These are phyloP conservation scores for Barbatosphaeria neglecta DNA, from an alignment of 495 filamentous ascomycete genomes.

Conservation along the genomic window DNA sequence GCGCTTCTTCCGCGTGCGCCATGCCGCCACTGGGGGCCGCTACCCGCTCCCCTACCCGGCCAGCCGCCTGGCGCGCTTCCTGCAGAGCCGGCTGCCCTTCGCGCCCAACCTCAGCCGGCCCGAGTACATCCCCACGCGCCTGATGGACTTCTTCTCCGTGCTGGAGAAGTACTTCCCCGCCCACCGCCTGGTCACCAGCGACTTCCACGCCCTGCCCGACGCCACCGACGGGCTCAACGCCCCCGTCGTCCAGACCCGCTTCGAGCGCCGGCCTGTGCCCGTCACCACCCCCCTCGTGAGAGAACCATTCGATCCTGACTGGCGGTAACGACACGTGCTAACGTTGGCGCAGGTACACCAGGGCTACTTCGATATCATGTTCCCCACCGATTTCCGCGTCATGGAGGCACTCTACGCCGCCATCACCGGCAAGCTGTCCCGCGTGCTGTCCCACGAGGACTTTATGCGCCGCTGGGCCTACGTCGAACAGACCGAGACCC, in stretches of 20 bases:
- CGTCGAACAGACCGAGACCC: conserved; percentile 77
- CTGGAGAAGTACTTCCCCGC: conserved; percentile 75
- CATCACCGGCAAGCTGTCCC: conserved; percentile 79
- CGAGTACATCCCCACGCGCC: conserved; percentile 85
- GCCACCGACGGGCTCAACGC: conserved; percentile 73
- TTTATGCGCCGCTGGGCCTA: conserved; percentile 84
- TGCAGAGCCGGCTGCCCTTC: conserved; percentile 54
- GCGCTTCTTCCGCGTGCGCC: conserved; percentile 69
- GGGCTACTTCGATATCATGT: conserved; percentile 97
- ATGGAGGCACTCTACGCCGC: conserved; percentile 84
- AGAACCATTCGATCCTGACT: conserved; percentile 3
- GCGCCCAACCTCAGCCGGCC: conserved; percentile 61
- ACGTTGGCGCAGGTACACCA: conserved; percentile 62
- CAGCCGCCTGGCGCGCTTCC: conserved; percentile 40
- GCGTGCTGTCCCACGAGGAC: conserved; percentile 76
- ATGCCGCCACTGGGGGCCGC: conserved; percentile 39
- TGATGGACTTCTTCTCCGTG: conserved; percentile 95
- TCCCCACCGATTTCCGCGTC: conserved; percentile 86
- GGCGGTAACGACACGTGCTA: neutral
- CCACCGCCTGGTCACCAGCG: conserved; percentile 77
- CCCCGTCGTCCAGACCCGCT: conserved; percentile 92
- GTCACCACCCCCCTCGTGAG: conserved; percentile 84
- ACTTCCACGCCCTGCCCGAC: conserved; percentile 80
- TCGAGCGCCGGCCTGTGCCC: conserved; percentile 70
- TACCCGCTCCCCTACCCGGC: conserved; percentile 46